Percentiles rank a stretch among this genome's conserved stretches.
phyloP scores from a whole-genome alignment of 2,329 filamentous ascomycete genomes.

The Fusarium brevicatenulatum region DNA sequence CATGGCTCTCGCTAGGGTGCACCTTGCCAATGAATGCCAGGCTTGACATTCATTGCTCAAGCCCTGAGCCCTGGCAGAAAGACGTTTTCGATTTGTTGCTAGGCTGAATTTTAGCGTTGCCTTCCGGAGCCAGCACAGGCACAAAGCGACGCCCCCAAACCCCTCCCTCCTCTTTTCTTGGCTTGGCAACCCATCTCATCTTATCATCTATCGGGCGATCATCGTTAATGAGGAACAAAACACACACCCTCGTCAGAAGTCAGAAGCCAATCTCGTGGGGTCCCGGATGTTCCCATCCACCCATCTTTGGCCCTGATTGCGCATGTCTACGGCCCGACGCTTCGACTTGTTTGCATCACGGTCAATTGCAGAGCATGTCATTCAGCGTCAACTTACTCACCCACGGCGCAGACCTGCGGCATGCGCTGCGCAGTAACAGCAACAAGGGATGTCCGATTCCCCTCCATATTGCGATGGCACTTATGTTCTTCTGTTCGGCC shows the following conservation, averaged over 20 bases:
- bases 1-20: conserved; percentile 16
- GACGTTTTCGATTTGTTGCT: conserved; percentile 26
- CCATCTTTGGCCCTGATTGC: background rate
- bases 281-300: conserved; percentile 7
- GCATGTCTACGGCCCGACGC: background rate
- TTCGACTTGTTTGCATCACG: background rate
- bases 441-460: background rate
- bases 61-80: conserved; percentile 13
- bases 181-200: conserved; percentile 11
- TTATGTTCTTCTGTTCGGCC: conserved; percentile 2
- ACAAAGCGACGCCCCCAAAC: conserved; percentile 23
- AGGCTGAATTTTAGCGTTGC: conserved; percentile 27
- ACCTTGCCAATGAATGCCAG: conserved; percentile 8
- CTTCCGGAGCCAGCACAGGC: conserved; percentile 14
- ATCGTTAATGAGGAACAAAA: conserved; percentile 32
- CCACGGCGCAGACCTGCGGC: background rate
- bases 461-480: background rate
- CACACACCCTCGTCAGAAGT: conserved; percentile 35
- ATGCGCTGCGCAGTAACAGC: background rate
- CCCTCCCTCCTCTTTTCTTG: conserved; percentile 6
- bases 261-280: conserved; percentile 41
- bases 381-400: background rate
- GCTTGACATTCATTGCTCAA: conserved; percentile 10
- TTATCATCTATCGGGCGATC: conserved; percentile 42
- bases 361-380: background rate